Evolutionary conservation across 805 yeast species (phyloP).

Genomic region (Saccharomyces kudriavzevii): DNA sequence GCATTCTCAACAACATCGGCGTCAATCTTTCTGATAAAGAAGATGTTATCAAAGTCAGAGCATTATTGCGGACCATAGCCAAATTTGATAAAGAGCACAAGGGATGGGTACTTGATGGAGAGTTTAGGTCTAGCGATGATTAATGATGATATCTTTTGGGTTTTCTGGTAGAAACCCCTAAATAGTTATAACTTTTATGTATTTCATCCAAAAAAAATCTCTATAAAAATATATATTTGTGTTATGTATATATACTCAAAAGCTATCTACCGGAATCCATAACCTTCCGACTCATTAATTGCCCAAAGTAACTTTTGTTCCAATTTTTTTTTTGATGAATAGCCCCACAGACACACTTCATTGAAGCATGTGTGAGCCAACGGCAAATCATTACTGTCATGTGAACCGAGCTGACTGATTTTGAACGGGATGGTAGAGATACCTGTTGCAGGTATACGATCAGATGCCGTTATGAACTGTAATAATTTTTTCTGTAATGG

Average conservation of each 20-base stretch:
- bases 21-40: conserved; percentile 39
- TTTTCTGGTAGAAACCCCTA: neutral
- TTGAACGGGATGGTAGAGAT: conserved; percentile 65
- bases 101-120: conserved; percentile 62
- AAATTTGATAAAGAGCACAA: conserved; percentile 50
- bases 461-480: conserved; percentile 82
- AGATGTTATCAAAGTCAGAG: conserved; percentile 54
- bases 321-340: conserved; percentile 47
- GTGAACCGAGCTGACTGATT: conserved; percentile 44
- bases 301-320: conserved; percentile 56
- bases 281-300: conserved; percentile 74
- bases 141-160: neutral
- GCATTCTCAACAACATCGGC: conserved; percentile 35
- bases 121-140: conserved; percentile 29
- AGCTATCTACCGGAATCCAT: conserved; percentile 54
- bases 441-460: conserved; percentile 89
- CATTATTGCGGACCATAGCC: conserved; percentile 61
- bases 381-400: conserved; percentile 51
- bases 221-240: neutral
- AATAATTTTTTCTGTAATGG: conserved; percentile 56
- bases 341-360: conserved; percentile 71
- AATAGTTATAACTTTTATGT: neutral
- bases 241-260: neutral
- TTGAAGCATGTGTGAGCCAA: conserved; percentile 93
- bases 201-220: neutral